These are phyloP conservation scores for Claviceps sp. DNA, from an alignment of 2,329 filamentous ascomycete species.

Conservation along the genomic window DNA sequence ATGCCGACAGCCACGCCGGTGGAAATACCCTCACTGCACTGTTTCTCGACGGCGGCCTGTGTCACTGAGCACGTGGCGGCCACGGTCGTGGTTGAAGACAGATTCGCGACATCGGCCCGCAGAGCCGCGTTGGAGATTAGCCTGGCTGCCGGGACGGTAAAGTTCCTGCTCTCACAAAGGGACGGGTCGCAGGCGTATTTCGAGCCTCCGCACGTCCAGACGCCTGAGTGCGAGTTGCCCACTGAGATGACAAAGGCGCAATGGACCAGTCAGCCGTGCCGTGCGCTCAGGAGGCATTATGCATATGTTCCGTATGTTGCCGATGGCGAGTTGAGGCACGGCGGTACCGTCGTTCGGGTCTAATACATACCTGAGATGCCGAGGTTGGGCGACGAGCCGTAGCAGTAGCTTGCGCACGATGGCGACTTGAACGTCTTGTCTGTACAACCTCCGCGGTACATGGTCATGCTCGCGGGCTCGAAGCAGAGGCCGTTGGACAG, in stretches of 20 bases:
- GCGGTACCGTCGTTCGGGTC: neutral
- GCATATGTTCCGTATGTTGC: neutral
- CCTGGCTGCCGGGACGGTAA: neutral
- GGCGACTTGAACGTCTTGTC: neutral
- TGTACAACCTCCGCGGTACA: neutral
- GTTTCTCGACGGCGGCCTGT: neutral
- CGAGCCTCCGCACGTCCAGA: neutral
- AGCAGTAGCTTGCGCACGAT: conserved; percentile 1
- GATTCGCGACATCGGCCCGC: neutral
- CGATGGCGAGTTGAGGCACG: neutral
- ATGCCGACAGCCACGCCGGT: neutral
- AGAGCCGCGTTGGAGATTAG: neutral
- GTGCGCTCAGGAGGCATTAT: no score
- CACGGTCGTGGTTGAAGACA: neutral
- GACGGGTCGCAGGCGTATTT: neutral
- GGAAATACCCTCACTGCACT: neutral
- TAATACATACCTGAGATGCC: neutral
- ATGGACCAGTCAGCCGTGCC: neutral
- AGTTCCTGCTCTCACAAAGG: neutral
- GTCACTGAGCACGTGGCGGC: neutral
- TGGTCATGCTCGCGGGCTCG: neutral
- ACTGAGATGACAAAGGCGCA: neutral
- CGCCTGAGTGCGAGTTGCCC: neutral
- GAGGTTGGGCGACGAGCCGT: neutral
- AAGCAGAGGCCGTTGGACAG: conserved; percentile 2